Evolutionary conservation across 495 filamentous ascomycete genomes (phyloP).

Genomic region (Entonaema liquescens): DNA sequence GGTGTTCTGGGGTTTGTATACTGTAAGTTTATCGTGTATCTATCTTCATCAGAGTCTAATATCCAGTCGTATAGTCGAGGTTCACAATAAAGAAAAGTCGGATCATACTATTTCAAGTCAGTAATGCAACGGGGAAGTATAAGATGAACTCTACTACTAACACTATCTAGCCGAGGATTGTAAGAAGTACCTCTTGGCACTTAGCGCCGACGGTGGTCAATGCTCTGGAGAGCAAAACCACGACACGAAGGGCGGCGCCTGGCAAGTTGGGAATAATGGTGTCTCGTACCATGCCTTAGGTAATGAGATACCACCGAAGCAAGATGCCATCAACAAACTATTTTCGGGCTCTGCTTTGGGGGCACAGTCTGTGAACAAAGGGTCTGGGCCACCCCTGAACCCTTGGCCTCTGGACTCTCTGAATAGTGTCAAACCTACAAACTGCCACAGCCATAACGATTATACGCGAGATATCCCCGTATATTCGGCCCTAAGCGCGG

Average conservation of each 20-base stretch:
- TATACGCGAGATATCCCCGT: constrained; percentile 43
- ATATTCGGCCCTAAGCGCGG: constrained; percentile 42
- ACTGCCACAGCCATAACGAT: constrained; percentile 49
- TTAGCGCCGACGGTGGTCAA: constrained; percentile 35
- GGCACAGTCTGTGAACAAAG: constrained; percentile 41
- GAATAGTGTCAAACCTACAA: constrained; percentile 39
- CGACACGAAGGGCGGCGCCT: constrained; percentile 48
- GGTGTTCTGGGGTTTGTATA: constrained; percentile 45
- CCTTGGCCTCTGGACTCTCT: constrained; percentile 47
- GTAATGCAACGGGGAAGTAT: constrained; percentile 2
- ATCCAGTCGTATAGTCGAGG: constrained; percentile 34
- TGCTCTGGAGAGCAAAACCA: constrained; percentile 42
- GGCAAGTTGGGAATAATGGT: constrained; percentile 41
- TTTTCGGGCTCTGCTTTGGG: constrained; percentile 36
- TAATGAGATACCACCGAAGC: constrained; percentile 40
- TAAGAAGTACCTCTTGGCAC: constrained; percentile 38
- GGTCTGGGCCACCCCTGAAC: constrained; percentile 38
- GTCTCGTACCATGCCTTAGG: constrained; percentile 45
- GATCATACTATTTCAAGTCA: constrained; percentile 43
- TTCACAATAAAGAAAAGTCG: constrained; percentile 44
- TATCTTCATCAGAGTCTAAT: constrained; percentile 4
- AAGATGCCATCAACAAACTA: constrained; percentile 45
- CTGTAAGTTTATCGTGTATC: constrained; percentile 24
- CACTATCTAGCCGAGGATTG: constrained; percentile 35
- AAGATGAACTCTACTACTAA: constrained; percentile 9